Conservation (phyloP, 208 protist genomes). For the Trichomonas vaginalis region DNA sequence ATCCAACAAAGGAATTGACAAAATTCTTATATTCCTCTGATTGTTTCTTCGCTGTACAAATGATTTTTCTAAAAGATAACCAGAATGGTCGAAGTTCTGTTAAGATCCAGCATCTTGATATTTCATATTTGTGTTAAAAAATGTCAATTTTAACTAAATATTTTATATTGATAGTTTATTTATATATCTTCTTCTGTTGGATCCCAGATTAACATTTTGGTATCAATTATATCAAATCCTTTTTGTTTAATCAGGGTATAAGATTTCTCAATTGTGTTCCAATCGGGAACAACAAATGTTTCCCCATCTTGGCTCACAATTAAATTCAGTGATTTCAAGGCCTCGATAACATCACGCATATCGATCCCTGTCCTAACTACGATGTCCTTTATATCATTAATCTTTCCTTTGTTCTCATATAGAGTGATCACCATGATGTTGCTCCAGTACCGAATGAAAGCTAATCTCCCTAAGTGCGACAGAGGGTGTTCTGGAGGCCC, state of each 20-base stretch:
- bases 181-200: too few relatives aligned
- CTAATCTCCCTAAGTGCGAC: slow-evolving; percentile 72
- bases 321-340: not conserved
- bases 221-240: not conserved
- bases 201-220: not conserved
- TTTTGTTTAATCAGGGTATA: not conserved
- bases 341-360: not conserved
- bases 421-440: slow-evolving; percentile 57
- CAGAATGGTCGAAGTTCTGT: too few relatives aligned
- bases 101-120: too few relatives aligned
- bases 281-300: not conserved
- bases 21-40: too few relatives aligned
- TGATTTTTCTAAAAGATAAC: too few relatives aligned
- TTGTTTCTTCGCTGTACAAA: too few relatives aligned
- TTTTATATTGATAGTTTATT: too few relatives aligned
- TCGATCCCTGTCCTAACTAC: not conserved
- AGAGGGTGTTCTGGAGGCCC: slow-evolving; percentile 95
- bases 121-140: too few relatives aligned
- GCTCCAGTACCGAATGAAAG: slow-evolving; percentile 42
- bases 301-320: not conserved
- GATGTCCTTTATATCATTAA: not conserved
- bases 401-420: not conserved
- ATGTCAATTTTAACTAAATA: too few relatives aligned
- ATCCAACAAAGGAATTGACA: too few relatives aligned
- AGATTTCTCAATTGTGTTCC: not conserved